A percentile compares a stretch with the other conserved stretches of the same genome.
These are phyloP conservation scores for Tephrocybe sp. DNA, from an alignment of 768 basidiomycete species.

Conservation along the genomic window DNA sequence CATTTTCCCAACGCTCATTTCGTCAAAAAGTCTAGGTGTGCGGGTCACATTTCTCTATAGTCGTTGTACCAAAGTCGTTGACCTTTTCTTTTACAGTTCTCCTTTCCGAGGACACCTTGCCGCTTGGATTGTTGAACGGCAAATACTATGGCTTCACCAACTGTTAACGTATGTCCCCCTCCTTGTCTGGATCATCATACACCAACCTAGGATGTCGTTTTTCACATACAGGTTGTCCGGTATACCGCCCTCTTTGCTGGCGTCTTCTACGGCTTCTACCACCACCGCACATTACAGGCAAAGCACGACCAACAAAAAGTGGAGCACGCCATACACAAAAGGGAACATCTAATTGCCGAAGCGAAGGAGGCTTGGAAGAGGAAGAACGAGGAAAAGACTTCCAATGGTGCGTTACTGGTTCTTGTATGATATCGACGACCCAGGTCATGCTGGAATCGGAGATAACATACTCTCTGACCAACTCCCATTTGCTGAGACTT, in stretches of 20 bases:
- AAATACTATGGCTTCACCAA: constrained; percentile 64
- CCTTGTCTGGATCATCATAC: background rate
- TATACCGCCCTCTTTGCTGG: constrained; percentile 89
- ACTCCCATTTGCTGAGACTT: constrained; percentile 11
- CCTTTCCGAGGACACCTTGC: constrained; percentile 20
- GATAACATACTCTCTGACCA: constrained; percentile 5
- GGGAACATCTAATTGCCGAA: constrained; percentile 75
- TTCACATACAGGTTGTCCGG: constrained; percentile 74
- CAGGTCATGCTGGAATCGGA: constrained; percentile 6
- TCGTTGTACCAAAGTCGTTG: background rate
- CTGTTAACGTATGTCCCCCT: constrained; percentile 61
- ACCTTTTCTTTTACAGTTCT: constrained; percentile 1
- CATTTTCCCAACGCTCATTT: constrained; percentile 25
- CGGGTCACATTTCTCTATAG: background rate
- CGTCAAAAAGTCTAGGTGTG: constrained; percentile 35
- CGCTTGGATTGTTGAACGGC: constrained; percentile 25
- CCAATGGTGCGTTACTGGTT: constrained; percentile 47
- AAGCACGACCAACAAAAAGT: constrained; percentile 75
- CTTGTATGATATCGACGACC: background rate
- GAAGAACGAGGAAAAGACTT: constrained; percentile 58
- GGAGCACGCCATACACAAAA: constrained; percentile 66
- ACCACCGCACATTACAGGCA: constrained; percentile 86
- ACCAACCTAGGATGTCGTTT: background rate
- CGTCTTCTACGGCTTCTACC: constrained; percentile 87
- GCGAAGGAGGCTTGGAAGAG: constrained; percentile 91